Percentiles rank a stretch among this genome's conserved stretches.
These are phyloP conservation scores for Nothopassalora personata DNA, from an alignment of 2,329 filamentous ascomycete species.

Conservation along the genomic window DNA sequence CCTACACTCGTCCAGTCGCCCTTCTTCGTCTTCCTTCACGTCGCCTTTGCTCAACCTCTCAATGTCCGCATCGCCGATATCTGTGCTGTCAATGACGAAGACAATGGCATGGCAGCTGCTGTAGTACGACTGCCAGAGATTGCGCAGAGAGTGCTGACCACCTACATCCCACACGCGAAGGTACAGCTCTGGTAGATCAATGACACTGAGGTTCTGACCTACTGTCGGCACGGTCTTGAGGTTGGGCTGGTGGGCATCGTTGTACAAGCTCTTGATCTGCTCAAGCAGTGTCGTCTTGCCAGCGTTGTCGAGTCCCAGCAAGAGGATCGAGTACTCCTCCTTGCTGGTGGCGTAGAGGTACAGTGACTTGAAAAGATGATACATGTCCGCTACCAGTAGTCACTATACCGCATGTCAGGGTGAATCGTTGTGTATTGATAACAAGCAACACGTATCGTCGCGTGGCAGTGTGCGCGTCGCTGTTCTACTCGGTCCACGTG, in stretches of 20 bases:
- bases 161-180: slow-evolving; percentile 98
- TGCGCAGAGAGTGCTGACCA: slow-evolving; percentile 81
- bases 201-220: slow-evolving; percentile 91
- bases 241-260: slow-evolving; percentile 57
- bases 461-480: no score
- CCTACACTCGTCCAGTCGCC: slow-evolving; percentile 79
- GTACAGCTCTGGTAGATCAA: slow-evolving; percentile 89
- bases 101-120: slow-evolving; percentile 90
- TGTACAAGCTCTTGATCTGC: slow-evolving; percentile 87
- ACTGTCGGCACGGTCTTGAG: slow-evolving; percentile 91
- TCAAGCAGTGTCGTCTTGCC: slow-evolving; percentile 98
- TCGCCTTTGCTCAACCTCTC: slow-evolving; percentile 37
- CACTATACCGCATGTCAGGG: slow-evolving; percentile 2
- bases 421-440: background rate
- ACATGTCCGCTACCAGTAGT: slow-evolving; percentile 55
- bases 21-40: slow-evolving; percentile 30
- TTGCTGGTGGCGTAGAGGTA: slow-evolving; percentile 96
- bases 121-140: slow-evolving; percentile 96
- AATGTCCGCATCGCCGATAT: slow-evolving; percentile 81
- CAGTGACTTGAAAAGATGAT: slow-evolving; percentile 89
- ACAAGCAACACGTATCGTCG: no score
- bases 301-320: slow-evolving; percentile 95
- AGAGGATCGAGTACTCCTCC: slow-evolving; percentile 98
- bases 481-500: no score
- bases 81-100: slow-evolving; percentile 93